Evolutionary conservation across 2,329 filamentous ascomycete genomes (phyloP).

Genomic region (Teratosphaeria gauchensis): DNA sequence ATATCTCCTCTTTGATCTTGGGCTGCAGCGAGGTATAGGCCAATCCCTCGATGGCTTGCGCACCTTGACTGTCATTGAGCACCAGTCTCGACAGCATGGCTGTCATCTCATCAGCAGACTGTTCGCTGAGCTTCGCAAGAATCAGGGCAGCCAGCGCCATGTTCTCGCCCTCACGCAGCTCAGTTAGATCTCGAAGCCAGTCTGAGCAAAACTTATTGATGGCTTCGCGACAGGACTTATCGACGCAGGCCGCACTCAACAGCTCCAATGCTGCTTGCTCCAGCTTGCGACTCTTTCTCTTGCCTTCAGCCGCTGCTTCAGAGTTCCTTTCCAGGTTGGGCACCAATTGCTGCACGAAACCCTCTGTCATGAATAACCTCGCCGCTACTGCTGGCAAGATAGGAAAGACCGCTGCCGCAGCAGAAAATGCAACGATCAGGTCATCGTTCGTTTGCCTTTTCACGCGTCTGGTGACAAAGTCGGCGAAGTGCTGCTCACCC

Average conservation of each 20-base stretch:
- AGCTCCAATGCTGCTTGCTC: slow-evolving; percentile 81
- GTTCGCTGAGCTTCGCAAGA: slow-evolving; percentile 42
- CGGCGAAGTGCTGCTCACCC: slow-evolving; percentile 54
- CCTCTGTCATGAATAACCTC: slow-evolving; percentile 75
- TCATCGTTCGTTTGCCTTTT: slow-evolving; percentile 73
- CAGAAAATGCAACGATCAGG: slow-evolving; percentile 84
- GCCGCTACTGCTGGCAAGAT: slow-evolving; percentile 67
- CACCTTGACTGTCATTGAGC: slow-evolving; percentile 33
- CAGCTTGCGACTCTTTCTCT: slow-evolving; percentile 69
- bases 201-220: slow-evolving; percentile 75
- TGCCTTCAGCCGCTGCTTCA: slow-evolving; percentile 20
- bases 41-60: slow-evolving; percentile 74
- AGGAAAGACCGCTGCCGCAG: slow-evolving; percentile 80
- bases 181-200: slow-evolving; percentile 79
- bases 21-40: slow-evolving; percentile 85
- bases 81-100: slow-evolving; percentile 21
- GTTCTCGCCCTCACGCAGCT: slow-evolving; percentile 20
- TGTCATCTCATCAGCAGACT: slow-evolving; percentile 17
- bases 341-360: slow-evolving; percentile 69
- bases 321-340: slow-evolving; percentile 44
- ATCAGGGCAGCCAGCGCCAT: slow-evolving; percentile 39
- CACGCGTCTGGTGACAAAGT: slow-evolving; percentile 65
- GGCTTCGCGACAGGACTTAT: slow-evolving; percentile 68
- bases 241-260: slow-evolving; percentile 84
- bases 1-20: slow-evolving; percentile 72